Percentiles rank a stretch among this genome's conserved stretches.
These are phyloP conservation scores for Calonectria hongkongensis DNA, from an alignment of 2,329 filamentous ascomycete genomes.

Conservation along the genomic window DNA sequence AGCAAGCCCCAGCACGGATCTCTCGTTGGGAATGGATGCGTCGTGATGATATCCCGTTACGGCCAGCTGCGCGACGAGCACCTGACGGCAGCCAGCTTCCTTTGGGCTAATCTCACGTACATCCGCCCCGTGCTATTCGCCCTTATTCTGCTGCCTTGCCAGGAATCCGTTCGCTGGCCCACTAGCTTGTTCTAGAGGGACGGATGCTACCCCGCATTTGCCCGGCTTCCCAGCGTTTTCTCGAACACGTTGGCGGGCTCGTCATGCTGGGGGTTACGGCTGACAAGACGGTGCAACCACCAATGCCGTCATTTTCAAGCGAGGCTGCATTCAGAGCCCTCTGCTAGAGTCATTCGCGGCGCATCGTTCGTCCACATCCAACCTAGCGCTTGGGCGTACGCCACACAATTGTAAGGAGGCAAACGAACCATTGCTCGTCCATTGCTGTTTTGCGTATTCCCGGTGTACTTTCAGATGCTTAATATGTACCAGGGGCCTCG, in stretches of 20 bases:
- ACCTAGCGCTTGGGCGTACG: background rate
- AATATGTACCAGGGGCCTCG: background rate
- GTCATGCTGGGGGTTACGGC: background rate
- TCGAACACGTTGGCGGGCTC: background rate
- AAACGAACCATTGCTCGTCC: background rate
- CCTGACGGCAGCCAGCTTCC: background rate
- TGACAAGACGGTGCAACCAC: background rate
- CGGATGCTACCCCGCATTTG: constrained; percentile 17
- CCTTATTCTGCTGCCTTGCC: constrained; percentile 13
- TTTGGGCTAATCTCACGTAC: background rate
- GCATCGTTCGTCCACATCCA: background rate
- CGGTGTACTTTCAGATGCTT: background rate
- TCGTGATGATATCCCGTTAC: background rate
- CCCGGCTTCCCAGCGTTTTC: constrained; percentile 22
- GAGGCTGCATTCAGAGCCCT: background rate
- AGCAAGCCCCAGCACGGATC: background rate
- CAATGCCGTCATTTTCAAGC: background rate
- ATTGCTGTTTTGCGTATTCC: background rate
- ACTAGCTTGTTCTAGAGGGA: background rate
- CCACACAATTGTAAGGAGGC: background rate
- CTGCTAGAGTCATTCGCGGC: background rate
- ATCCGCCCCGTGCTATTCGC: background rate
- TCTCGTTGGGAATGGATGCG: background rate
- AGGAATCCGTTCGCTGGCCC: background rate
- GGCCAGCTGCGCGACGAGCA: constrained; percentile 6